Evolutionary conservation across 345 rosid species (phyloP), one percentile per base, ranked within the genome.

Genomic region (Geranium rotundifolium): DNA sequence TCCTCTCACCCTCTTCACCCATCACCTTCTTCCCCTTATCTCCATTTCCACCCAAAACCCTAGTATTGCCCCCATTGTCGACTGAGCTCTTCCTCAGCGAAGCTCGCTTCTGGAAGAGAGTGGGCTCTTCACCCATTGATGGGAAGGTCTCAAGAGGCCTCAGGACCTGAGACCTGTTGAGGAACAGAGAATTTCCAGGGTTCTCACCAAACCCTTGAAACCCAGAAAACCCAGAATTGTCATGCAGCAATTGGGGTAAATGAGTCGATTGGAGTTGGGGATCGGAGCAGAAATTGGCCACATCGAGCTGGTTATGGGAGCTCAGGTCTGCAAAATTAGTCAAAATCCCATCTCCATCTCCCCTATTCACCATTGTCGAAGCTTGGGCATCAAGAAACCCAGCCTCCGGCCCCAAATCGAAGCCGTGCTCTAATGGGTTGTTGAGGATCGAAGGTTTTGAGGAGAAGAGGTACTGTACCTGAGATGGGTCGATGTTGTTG

Each of bases 91-190:
- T 31, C 37, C 37, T 31, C 37, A 31, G 37, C 37, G 37, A 3
- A 31, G 37, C 37, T 59, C 95, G 78, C 72, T 87, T 88, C 79
- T 86, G 93, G 60, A 90, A 90, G 76, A 90, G 76, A 70, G 89
- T 88, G 29, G 88, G 88, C 41, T 78, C 89, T 0, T 80, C 79
- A 58, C 80, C 87, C 58, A 73, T 70, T 8, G 84, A 77, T 19
- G 91, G 82, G 65, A 80, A 73, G 10, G 75, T 82, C 62, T 85
- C 89, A 19, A 88, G 77, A 56, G 89, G 84, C 69, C 76, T 78
- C 73, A 80, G 69, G 58, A 72, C 64, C 66, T 82, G 78, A 5
- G 75, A 70, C 68, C 80, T 78, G 71, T 72, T 78, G 29, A 72
- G 60, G 12, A 65, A 59, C 68, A 63, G 1, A 58, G 60, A 3